Evolutionary conservation across 495 filamentous ascomycete species (phyloP).

Genomic region (Lindgomyces ingoldianus): DNA sequence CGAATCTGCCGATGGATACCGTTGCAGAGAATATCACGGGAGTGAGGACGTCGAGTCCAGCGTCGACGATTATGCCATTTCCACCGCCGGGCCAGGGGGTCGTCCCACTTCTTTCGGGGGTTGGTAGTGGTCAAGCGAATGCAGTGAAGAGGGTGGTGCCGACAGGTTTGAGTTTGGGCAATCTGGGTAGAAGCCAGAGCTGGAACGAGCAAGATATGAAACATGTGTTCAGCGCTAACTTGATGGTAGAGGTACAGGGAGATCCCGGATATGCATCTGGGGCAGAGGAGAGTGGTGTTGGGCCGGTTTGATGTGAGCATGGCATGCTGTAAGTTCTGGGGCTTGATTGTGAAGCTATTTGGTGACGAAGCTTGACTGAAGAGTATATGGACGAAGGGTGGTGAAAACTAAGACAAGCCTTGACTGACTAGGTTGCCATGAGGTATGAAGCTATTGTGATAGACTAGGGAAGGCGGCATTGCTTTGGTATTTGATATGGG

Average conservation of each 20-base stretch:
- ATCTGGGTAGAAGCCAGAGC: slow-evolving; percentile 33
- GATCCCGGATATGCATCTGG: slow-evolving; percentile 26
- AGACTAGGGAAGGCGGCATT: too few relatives aligned
- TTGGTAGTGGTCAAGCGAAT: slow-evolving; percentile 25
- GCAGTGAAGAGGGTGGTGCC: slow-evolving; percentile 23
- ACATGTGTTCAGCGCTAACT: slow-evolving; percentile 21
- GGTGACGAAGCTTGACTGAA: too few relatives aligned
- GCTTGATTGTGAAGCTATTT: too few relatives aligned
- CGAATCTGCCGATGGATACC: neutral
- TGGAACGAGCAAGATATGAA: slow-evolving; percentile 40
- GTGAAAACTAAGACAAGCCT: too few relatives aligned
- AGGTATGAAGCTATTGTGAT: too few relatives aligned
- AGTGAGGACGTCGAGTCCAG: neutral
- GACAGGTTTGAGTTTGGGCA: slow-evolving; percentile 28
- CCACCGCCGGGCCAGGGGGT: slow-evolving; percentile 25
- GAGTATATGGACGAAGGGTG: too few relatives aligned
- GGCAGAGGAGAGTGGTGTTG: too few relatives aligned
- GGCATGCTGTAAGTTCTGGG: too few relatives aligned
- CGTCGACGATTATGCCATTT: slow-evolving; percentile 1
- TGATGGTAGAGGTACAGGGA: slow-evolving; percentile 24
- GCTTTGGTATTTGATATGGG: too few relatives aligned
- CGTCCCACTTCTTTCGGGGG: slow-evolving; percentile 21
- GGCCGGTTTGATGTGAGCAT: too few relatives aligned
- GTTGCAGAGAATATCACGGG: neutral
- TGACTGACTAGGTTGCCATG: too few relatives aligned